phyloP scores from a whole-genome alignment of 2,329 filamentous ascomycete species.

The Beauveria asiatica region DNA sequence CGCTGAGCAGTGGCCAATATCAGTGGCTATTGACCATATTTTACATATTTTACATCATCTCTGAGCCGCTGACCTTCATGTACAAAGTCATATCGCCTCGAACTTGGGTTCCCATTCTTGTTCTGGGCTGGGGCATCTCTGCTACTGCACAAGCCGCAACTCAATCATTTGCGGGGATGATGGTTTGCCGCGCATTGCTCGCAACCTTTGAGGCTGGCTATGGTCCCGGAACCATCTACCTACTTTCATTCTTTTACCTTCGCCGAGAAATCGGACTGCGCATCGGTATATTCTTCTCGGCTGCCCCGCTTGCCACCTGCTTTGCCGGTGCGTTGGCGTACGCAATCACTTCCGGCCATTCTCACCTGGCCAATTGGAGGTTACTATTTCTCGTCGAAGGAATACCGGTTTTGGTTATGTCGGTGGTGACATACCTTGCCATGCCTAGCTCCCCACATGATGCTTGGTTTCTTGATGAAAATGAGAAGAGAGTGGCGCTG shows the following conservation, averaged over 20 bases:
- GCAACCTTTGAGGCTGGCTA: conserved; percentile 23
- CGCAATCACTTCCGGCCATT: conserved; percentile 22
- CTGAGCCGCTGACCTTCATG: conserved; percentile 18
- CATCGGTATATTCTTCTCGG: conserved; percentile 20
- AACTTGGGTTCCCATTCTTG: conserved; percentile 16
- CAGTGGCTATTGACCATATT: conserved; percentile 20
- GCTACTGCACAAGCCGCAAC: conserved; percentile 16
- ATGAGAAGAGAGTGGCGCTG: conserved; percentile 19
- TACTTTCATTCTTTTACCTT: conserved; percentile 26
- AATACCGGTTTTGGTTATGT: conserved; percentile 21
- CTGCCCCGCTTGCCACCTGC: conserved; percentile 24
- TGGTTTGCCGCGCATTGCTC: conserved; percentile 19
- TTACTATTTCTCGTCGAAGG: conserved; percentile 25
- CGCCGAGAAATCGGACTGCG: conserved; percentile 24
- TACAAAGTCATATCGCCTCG: conserved; percentile 19
- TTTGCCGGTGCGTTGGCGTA: conserved; percentile 27
- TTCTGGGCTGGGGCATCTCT: conserved; percentile 17
- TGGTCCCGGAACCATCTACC: conserved; percentile 22
- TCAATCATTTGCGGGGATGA: conserved; percentile 15
- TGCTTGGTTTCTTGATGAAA: conserved; percentile 20
- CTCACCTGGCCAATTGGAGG: conserved; percentile 21
- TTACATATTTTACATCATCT: conserved; percentile 19
- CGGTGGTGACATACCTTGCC: conserved; percentile 21
- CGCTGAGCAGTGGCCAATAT: conserved; percentile 16
- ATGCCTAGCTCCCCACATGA: conserved; percentile 23